Conservation (phyloP, 176 grass and related monocot species). For the Aegilops speltoides region DNA sequence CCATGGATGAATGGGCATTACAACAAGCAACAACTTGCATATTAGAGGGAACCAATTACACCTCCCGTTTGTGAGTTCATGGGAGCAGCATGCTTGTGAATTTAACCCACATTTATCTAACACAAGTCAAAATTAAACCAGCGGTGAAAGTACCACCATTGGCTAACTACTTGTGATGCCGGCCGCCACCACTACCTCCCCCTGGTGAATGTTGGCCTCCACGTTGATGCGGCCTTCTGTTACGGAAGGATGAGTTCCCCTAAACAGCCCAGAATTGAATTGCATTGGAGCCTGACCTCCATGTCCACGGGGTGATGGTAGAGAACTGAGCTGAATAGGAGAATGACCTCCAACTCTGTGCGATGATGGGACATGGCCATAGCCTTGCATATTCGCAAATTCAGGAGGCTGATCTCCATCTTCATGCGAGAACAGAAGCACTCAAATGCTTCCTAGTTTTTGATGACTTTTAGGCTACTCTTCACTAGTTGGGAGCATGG, state of each 20-base stretch:
- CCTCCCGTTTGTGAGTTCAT: background rate
- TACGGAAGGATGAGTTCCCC: conserved; percentile 50
- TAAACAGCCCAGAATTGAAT: conserved; percentile 39
- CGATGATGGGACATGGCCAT: no score
- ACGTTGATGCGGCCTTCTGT: conserved; percentile 37
- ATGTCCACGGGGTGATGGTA: background rate
- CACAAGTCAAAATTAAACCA: conserved; percentile 15
- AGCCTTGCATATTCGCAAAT: no score
- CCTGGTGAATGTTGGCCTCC: conserved; percentile 51
- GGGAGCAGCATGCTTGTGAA: background rate
- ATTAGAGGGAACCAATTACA: background rate
- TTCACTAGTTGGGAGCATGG: no score
- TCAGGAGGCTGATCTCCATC: no score
- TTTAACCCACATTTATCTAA: background rate
- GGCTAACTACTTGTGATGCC: conserved; percentile 27
- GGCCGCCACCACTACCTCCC: conserved; percentile 36
- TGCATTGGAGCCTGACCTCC: conserved; percentile 12
- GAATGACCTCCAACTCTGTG: background rate
- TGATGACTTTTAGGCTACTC: no score
- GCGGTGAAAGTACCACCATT: background rate
- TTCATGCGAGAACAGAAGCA: no score
- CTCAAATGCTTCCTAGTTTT: no score
- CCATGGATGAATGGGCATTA: background rate
- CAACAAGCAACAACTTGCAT: background rate
- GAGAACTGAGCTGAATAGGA: background rate